Evolutionary conservation across 2,329 filamentous ascomycete genomes (phyloP), one percentile per base, ranked within the genome.

Genomic region (Aureobasidium sp.): DNA sequence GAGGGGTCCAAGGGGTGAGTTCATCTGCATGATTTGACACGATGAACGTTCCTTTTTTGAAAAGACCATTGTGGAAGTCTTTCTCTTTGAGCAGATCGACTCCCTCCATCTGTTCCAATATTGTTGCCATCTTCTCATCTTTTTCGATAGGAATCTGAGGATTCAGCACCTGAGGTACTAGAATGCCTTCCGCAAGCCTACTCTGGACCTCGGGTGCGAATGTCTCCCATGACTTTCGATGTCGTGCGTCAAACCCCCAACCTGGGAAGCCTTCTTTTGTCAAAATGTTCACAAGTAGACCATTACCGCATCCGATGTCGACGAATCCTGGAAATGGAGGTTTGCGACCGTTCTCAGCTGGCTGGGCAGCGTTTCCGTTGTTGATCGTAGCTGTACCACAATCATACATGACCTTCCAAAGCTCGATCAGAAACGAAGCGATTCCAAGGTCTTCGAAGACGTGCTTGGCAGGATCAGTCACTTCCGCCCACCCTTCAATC

Each of bases 21-120:
- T 99, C 92, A 72, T 99, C 94, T 12, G 93, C 93, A 73, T 99
- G 94, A 71, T 99, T 99, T 53, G 92, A 96, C 66, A 99, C 88
- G 69, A 99, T 91, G 74, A 99, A 99, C 0, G 91, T 95, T 32
- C 85, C 85, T 17, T 29, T 12, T 74, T 72, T 0, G 70, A 97
- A 96, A 10, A 80, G 70, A 39, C 93, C 94, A 65, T 79, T 71
- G 67, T 84, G 81, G 65, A 75, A 73, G 5, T 52, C n/a, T 26
- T 20, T 47, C 9, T 43, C n/a, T 17, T 8, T 26, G 4, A 61
- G 57, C 10, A 52, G 9, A 4, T 62, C 44, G 61, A 60, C 37
- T 10, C 39, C 57, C 9, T 67, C 59, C 13, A 51, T 9, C 34
- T 57, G 26, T 8, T 59, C 50, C 8, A 12, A 37, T 29, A 47